Evolutionary conservation across 129 eudicot genomes (phyloP), one percentile per base, ranked within the genome.

Genomic region (Chrysanthemum lavandulifolium): DNA sequence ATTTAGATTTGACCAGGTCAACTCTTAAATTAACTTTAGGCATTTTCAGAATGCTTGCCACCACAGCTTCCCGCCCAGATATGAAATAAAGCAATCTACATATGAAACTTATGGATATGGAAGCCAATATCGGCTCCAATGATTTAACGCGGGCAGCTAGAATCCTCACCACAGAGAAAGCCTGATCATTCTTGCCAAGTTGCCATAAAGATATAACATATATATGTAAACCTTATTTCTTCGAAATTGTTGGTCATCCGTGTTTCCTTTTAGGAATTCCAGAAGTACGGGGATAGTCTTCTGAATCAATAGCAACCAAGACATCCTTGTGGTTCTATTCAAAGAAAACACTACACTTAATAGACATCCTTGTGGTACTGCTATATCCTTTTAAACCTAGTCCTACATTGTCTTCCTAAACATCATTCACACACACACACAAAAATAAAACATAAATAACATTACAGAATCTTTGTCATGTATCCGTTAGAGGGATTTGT

Each of bases 261-360:
- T 71, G 29, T 80, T 80, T 49, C 83, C 88, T 71, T 65, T 71
- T 5, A 95, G 96, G 71, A 73, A 84, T 43, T 90, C 91, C 23
- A 94, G 54, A 78, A 95, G 91, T 33, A 59, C 80, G 31, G 91
- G 84, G n/a, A 59, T 95, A 95, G 75, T 95, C 99, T 75, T 84
- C 75, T 29, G 96, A 82, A 81, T 95, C 99, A 79, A 21, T 1
- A 0, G 23, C 23, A 21, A 21, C 23, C 23, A 21, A 21, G 23
- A 21, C 23, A 21, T 21, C 23, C 23, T 21, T 21, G 23, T 21
- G 23, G 23, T 21, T 21, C 23, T 21, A 21, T 21, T 21, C 23
- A 21, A 21, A 21, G 0, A 21, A 21, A 21, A 21, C 23, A 21
- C 23, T 21, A 21, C 23, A 21, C 0, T 21, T 21, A 21, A 21